Evolutionary conservation across 768 basidiomycete genomes (phyloP).

Genomic region (Leccinum variicolor): DNA sequence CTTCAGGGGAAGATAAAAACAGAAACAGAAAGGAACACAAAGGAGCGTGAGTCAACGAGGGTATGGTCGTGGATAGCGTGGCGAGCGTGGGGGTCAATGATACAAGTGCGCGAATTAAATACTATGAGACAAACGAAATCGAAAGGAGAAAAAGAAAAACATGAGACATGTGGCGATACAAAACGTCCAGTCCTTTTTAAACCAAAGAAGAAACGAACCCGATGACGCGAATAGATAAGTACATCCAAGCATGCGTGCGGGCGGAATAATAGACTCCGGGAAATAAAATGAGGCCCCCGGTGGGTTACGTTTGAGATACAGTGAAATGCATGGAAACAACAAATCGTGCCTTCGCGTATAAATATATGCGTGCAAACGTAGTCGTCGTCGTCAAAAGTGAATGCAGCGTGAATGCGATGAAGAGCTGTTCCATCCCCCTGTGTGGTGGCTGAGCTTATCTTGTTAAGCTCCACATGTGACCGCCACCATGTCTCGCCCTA

Average conservation of each 20-base stretch:
- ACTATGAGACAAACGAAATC: slow-evolving; percentile 19
- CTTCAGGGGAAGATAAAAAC: not conserved
- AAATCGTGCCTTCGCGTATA: slow-evolving; percentile 18
- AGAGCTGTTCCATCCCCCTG: not conserved
- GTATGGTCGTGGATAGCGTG: not conserved
- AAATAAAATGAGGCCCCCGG: not conserved
- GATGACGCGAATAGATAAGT: slow-evolving; percentile 1
- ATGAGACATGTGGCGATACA: slow-evolving; percentile 1
- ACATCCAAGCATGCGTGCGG: slow-evolving; percentile 11
- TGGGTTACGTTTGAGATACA: slow-evolving; percentile 15
- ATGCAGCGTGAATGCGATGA: slow-evolving; percentile 8
- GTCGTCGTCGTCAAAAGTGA: slow-evolving; percentile 20
- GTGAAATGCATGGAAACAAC: slow-evolving; percentile 18
- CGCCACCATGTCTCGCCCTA: slow-evolving; percentile 25
- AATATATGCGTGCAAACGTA: slow-evolving; percentile 23
- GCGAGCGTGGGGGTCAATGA: slow-evolving; percentile 10
- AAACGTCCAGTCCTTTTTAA: slow-evolving; percentile 14
- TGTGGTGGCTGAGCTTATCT: not conserved
- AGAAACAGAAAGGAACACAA: not conserved
- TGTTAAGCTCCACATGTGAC: slow-evolving; percentile 26
- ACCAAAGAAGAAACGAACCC: slow-evolving; percentile 2
- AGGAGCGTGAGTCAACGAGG: slow-evolving; percentile 6
- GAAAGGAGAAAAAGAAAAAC: not conserved
- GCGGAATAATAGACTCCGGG: slow-evolving; percentile 1
- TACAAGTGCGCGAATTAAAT: slow-evolving; percentile 29